Evolutionary conservation across 208 protist species (phyloP).

Genomic region (Trypanosoma vivax): DNA sequence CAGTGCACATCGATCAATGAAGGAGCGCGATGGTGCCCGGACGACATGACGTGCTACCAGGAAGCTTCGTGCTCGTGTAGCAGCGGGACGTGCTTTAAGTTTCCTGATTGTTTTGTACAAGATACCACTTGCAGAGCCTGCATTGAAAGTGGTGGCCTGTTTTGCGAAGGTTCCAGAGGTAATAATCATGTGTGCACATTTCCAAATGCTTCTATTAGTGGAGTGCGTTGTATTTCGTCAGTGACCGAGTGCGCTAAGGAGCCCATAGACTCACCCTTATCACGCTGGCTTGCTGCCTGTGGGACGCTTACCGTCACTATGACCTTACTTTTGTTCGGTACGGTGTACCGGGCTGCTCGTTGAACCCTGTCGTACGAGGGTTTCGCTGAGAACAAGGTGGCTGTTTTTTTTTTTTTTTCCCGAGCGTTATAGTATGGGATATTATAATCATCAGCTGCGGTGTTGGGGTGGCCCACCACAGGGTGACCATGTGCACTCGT

Average conservation of each 20-base stretch:
- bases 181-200: slow-evolving; percentile 25
- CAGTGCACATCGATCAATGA: slow-evolving; percentile 35
- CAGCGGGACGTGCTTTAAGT: slow-evolving; percentile 18
- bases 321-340: slow-evolving; percentile 1
- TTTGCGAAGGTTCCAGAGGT: slow-evolving; percentile 15
- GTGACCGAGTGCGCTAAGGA: slow-evolving; percentile 12
- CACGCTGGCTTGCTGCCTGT: slow-evolving; percentile 10
- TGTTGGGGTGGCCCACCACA: too few species aligned
- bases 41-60: slow-evolving; percentile 42
- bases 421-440: neutral
- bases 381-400: too few species aligned
- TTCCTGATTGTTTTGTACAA: slow-evolving; percentile 39
- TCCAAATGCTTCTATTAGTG: slow-evolving; percentile 2
- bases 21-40: slow-evolving; percentile 32
- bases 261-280: neutral
- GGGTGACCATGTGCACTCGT: too few species aligned
- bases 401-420: neutral
- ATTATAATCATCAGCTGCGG: too few species aligned
- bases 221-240: slow-evolving; percentile 8
- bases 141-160: slow-evolving; percentile 34
- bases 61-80: slow-evolving; percentile 29
- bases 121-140: slow-evolving; percentile 28
- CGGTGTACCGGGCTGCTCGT: neutral
- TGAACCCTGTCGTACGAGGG: neutral
- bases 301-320: slow-evolving; percentile 2